Base-by-base conservation (phyloP, 1,139 yeast genomes). In the Entelexis paramagnoliae region DNA sequence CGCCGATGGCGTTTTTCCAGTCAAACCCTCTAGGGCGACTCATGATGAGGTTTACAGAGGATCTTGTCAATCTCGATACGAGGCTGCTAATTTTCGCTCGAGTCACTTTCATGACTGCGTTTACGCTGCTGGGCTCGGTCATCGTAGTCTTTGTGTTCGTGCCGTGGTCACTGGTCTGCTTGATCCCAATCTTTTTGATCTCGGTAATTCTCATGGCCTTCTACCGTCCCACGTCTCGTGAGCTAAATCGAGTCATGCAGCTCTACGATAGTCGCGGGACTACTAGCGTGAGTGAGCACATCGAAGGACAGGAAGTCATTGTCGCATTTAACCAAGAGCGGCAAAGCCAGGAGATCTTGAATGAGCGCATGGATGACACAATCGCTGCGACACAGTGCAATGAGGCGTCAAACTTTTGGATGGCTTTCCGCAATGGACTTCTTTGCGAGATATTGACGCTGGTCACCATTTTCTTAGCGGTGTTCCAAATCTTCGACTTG, bases 181-280 rank as follows among this genome's bases (percentile, higher is more conserved):
- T 64, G 6, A 53, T 56, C 3, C 65, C 65, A 0, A 52, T 64
- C 13, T 17, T 55, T 26, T 6, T 53, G 19, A 19, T 52, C 3
- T 45, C 79, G 3, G 19, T 35, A 14, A 39, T 57, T 7, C 45
- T 55, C 8, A 16, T 55, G 45, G 49, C 49, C 28, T 83, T 73
- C 62, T 84, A 83, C 62, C 86, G 84, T 63, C 80, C 79, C 51
- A 78, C 87, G n/a, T 80, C 89, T n/a, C 76, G 94, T 64, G 95
- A 86, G 65, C 70, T 86, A 55, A 86, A 86, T 65, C 77, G 95
- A 62, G 67, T 86, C 60, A 94, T 86, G 64, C 85, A 94, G 4
- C 64, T 77, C 10, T 75, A 80, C 62, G 74, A 95, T 63, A 85
- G 95, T 0, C 73, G 74, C 54, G 87, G 85, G 49, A 85, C 81